These are phyloP conservation scores for Colletotrichum sp. DNA, from an alignment of 2,329 filamentous ascomycete species.

Conservation along the genomic window DNA sequence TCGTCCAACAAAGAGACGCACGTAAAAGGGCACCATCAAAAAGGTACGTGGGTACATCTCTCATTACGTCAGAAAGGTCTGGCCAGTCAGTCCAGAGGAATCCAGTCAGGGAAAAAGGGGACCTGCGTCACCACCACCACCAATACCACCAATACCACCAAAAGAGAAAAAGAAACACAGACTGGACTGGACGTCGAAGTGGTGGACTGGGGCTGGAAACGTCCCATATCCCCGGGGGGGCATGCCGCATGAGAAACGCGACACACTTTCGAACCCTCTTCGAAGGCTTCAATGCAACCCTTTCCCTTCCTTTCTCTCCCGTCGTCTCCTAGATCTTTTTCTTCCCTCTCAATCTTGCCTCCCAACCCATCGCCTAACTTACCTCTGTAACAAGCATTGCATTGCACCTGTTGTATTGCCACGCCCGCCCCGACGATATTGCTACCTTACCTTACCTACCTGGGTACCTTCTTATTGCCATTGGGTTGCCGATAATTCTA, in stretches of 20 bases:
- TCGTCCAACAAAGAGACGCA: neutral
- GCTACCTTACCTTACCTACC: neutral
- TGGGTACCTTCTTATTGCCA: neutral
- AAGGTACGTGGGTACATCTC: neutral
- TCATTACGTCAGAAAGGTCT: constrained; percentile 15
- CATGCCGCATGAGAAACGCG: constrained; percentile 18
- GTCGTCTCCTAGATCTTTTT: neutral
- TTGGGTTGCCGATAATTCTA: neutral
- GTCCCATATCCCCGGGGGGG: neutral
- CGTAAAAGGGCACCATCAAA: neutral
- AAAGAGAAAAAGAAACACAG: neutral
- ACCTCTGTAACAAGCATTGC: neutral
- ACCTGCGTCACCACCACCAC: constrained; percentile 13
- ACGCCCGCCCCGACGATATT: neutral
- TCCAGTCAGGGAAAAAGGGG: constrained; percentile 16
- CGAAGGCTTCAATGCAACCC: constrained; percentile 14
- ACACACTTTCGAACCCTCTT: constrained; percentile 21
- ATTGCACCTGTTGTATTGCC: neutral
- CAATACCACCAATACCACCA: neutral
- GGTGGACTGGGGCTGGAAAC: constrained; percentile 12
- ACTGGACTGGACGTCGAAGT: neutral
- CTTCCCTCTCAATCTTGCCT: neutral
- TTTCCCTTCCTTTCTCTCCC: neutral
- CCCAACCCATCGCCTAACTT: neutral
- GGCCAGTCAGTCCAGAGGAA: neutral